These are phyloP conservation scores for Tremellales sp. DNA, from an alignment of 1,284 basidiomycete genomes.

Conservation along the genomic window DNA sequence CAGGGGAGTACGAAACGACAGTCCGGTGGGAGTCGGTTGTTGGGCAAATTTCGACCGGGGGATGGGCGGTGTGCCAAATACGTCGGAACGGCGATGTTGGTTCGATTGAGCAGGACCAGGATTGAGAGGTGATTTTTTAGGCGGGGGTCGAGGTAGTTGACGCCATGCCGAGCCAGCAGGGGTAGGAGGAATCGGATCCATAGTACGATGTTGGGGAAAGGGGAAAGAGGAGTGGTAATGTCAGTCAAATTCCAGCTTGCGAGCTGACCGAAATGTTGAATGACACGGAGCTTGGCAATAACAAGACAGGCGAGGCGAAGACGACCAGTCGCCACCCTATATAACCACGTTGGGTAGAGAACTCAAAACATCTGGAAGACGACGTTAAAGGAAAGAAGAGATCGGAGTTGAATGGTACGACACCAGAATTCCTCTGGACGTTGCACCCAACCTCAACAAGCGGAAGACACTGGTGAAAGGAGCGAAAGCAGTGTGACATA, in stretches of 20 bases:
- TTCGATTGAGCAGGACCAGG: not conserved
- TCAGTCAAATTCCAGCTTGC: too few species aligned
- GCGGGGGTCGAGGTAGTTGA: not conserved
- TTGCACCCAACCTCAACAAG: too few species aligned
- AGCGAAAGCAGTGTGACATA: not conserved
- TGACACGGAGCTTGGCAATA: too few species aligned
- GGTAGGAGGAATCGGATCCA: slow-evolving; percentile 1
- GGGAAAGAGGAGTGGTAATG: slow-evolving; percentile 4
- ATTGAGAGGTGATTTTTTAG: not conserved
- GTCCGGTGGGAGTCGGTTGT: slow-evolving; percentile 18
- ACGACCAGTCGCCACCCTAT: not conserved
- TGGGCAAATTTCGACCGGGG: slow-evolving; percentile 15
- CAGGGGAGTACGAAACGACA: slow-evolving; percentile 27
- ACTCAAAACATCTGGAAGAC: not conserved
- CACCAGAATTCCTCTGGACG: too few species aligned
- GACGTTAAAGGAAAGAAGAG: not conserved
- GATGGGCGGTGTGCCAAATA: slow-evolving; percentile 4
- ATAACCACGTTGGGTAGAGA: not conserved
- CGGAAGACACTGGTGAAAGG: not conserved
- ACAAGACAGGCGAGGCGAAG: not conserved
- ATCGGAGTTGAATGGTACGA: not conserved
- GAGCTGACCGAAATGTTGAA: not conserved
- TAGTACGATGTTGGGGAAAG: not conserved
- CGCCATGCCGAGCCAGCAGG: too few species aligned
- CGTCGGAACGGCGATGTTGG: not conserved